phyloP scores from a whole-genome alignment of 805 yeast genomes.

The Cyberlindnera sargentensis region DNA sequence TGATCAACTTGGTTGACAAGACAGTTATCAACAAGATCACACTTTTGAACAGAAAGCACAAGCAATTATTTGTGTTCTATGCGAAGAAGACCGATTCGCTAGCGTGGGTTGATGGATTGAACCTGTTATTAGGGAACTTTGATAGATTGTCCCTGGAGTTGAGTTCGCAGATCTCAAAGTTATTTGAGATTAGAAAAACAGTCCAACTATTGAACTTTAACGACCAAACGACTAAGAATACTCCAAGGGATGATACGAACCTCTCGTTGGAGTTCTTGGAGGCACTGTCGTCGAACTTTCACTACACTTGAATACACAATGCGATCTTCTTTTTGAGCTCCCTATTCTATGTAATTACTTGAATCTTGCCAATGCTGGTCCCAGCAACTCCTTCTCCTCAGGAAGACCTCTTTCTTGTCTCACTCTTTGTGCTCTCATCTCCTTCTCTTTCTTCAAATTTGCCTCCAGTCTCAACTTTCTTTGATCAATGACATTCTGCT shows the following conservation, averaged over 20 bases:
- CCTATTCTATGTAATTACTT: conserved; percentile 5
- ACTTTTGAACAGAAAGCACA: conserved; percentile 35
- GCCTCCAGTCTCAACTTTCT: conserved; percentile 72
- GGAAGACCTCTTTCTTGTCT: conserved; percentile 42
- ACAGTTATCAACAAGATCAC: conserved; percentile 51
- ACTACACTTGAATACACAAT: conserved; percentile 11
- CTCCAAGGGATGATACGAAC: neutral
- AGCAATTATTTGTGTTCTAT: conserved; percentile 48
- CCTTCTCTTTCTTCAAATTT: conserved; percentile 69
- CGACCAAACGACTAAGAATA: conserved; percentile 4
- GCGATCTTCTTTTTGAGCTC: neutral
- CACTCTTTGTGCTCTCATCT: conserved; percentile 47
- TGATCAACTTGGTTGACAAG: conserved; percentile 53
- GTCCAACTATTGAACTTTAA: conserved; percentile 36
- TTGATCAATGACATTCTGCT: conserved; percentile 78
- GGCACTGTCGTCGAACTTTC: conserved; percentile 13
- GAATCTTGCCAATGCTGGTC: conserved; percentile 35
- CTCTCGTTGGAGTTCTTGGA: conserved; percentile 12
- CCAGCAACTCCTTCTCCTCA: conserved; percentile 37
- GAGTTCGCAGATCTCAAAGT: conserved; percentile 33
- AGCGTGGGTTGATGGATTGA: conserved; percentile 76
- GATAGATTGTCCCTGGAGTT: conserved; percentile 37
- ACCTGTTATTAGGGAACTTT: conserved; percentile 36
- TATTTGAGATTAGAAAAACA: conserved; percentile 39
- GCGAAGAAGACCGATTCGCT: conserved; percentile 63